Percentiles rank a stretch among this genome's conserved stretches.
Evolutionary conservation across 371 early-diverging fungal species (phyloP).

Genomic region (Mortierella sp.): DNA sequence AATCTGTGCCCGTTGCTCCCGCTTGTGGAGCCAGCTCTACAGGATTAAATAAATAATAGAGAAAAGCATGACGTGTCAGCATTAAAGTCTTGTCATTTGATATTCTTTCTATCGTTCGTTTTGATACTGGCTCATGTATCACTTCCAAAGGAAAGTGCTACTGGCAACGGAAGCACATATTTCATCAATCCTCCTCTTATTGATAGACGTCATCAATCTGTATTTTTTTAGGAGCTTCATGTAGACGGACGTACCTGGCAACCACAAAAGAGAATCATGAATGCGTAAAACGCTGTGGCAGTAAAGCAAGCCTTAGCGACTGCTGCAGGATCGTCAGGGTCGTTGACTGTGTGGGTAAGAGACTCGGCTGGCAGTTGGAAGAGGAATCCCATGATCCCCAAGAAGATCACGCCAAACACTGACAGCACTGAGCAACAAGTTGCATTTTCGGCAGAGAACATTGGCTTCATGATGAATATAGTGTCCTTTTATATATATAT

Average conservation of each 20-base stretch:
- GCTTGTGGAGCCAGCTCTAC: slow-evolving; percentile 54
- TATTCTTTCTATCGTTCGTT: background rate
- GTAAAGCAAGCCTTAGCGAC: slow-evolving; percentile 51
- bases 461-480: slow-evolving; percentile 44
- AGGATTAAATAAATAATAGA: background rate
- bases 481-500: background rate
- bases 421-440: slow-evolving; percentile 50
- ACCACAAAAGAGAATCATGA: slow-evolving; percentile 54
- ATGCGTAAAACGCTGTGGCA: slow-evolving; percentile 47
- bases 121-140: background rate
- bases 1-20: slow-evolving; percentile 47
- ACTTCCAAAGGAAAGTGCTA: background rate
- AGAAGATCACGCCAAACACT: slow-evolving; percentile 56
- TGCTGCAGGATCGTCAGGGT: slow-evolving; percentile 45
- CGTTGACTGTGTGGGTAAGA: slow-evolving; percentile 33
- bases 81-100: background rate
- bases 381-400: slow-evolving; percentile 51
- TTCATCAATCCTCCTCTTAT: background rate
- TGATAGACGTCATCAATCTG: slow-evolving; percentile 7
- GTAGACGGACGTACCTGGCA: slow-evolving; percentile 35
- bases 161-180: background rate
- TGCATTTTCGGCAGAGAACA: slow-evolving; percentile 43
- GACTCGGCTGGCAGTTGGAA: slow-evolving; percentile 51
- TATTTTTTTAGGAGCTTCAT: background rate
- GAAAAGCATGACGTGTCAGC: background rate